Conservation (phyloP, 306 rosid genomes). For the Macrotyloma uniflorum region DNA sequence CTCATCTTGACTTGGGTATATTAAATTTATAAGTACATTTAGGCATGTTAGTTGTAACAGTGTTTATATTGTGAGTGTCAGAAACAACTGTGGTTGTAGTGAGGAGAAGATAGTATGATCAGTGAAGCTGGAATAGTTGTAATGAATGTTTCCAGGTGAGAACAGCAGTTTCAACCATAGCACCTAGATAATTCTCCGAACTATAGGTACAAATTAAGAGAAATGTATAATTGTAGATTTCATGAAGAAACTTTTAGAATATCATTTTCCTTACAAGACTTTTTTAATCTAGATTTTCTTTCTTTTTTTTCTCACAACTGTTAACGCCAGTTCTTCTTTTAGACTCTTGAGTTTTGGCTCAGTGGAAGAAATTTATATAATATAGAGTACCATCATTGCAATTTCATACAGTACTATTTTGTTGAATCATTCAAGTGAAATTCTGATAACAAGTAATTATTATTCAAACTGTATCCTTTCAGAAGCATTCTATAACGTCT, state of each 20-base stretch:
- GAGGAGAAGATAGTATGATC: conserved; percentile 5
- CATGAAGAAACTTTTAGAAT: background rate
- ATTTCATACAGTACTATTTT: background rate
- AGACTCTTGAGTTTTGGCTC: background rate
- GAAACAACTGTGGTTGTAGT: conserved; percentile 1
- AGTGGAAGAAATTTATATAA: conserved; percentile 1
- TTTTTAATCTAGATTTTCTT: background rate
- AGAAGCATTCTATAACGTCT: background rate
- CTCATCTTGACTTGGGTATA: background rate
- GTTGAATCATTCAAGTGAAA: background rate
- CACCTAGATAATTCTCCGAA: background rate
- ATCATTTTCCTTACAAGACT: background rate
- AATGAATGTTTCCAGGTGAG: background rate
- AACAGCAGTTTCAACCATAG: background rate
- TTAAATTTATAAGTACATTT: background rate
- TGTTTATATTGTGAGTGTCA: conserved; percentile 6
- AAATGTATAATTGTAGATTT: background rate
- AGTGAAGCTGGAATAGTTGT: background rate
- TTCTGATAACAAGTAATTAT: background rate
- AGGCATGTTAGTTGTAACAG: conserved; percentile 20
- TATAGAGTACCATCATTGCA: background rate
- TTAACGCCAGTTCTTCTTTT: background rate
- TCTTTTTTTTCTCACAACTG: background rate
- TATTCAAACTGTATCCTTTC: background rate
- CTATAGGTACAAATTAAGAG: background rate